phyloP scores from a whole-genome alignment of 257 asterid species.

The Ocimum tenuiflorum region DNA sequence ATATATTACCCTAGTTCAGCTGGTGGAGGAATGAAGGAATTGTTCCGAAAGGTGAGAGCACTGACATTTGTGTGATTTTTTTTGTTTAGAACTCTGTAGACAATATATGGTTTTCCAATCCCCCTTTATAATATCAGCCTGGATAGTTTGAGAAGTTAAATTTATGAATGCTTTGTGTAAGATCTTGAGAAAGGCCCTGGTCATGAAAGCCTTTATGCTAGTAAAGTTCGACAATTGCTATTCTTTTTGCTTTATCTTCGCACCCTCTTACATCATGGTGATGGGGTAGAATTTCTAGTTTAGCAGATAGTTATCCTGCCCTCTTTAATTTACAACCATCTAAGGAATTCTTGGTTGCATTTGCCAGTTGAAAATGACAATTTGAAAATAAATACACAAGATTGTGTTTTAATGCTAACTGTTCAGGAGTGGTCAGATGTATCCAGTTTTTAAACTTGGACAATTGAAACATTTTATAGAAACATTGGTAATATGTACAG shows the following conservation, averaged over 20 bases:
- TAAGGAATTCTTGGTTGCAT: not conserved
- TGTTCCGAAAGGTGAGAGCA: conserved; percentile 77
- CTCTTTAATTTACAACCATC: not conserved
- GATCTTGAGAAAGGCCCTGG: too few relatives aligned
- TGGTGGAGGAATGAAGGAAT: conserved; percentile 95
- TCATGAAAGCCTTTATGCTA: too few relatives aligned
- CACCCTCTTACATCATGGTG: not conserved
- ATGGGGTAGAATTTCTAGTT: not conserved
- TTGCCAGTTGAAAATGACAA: not conserved
- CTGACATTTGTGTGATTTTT: conserved; percentile 4
- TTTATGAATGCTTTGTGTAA: not conserved
- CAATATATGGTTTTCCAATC: not conserved
- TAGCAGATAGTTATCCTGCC: not conserved
- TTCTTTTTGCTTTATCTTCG: too few relatives aligned
- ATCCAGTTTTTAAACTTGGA: not conserved
- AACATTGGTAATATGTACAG: not conserved
- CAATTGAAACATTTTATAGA: not conserved
- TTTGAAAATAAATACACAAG: not conserved
- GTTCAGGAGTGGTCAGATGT: not conserved
- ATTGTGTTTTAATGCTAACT: not conserved
- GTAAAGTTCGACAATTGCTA: too few relatives aligned
- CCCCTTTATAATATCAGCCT: not conserved
- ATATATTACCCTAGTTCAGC: conserved; percentile 99
- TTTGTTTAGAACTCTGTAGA: not conserved
- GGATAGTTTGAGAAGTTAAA: not conserved